phyloP scores from a whole-genome alignment of 495 filamentous ascomycete species.

The Penicillium macrosclerotiorum region DNA sequence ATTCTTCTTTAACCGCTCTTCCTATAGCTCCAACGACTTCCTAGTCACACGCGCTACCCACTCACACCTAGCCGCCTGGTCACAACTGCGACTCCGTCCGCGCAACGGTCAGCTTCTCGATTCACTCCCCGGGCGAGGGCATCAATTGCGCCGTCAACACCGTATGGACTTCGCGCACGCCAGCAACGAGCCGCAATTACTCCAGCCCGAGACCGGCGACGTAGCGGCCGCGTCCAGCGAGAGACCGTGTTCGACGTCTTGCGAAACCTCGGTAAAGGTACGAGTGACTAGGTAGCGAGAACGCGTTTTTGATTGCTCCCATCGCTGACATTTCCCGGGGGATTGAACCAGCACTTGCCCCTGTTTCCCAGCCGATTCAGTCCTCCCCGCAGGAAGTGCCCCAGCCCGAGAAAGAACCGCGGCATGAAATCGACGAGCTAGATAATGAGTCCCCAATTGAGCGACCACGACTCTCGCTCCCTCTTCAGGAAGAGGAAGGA shows the following conservation, averaged over 20 bases:
- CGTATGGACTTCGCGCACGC: conserved; percentile 69
- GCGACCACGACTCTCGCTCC: conserved; percentile 66
- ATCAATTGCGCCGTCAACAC: conserved; percentile 56
- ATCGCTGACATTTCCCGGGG: not conserved
- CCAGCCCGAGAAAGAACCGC: conserved; percentile 23
- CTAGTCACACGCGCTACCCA: conserved; percentile 33
- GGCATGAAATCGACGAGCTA: conserved; percentile 51
- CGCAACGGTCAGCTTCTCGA: conserved; percentile 36
- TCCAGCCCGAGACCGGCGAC: conserved; percentile 63
- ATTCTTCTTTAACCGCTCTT: not conserved
- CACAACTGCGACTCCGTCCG: conserved; percentile 32
- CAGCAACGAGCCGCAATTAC: conserved; percentile 76
- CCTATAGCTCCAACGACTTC: conserved; percentile 38
- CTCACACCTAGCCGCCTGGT: conserved; percentile 40
- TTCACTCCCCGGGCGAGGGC: conserved; percentile 36
- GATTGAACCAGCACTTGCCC: conserved; percentile 51
- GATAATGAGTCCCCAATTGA: conserved; percentile 65
- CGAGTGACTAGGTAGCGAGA: not conserved
- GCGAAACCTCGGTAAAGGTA: conserved; percentile 61
- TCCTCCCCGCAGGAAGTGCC: conserved; percentile 53
- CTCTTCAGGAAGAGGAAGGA: conserved; percentile 57
- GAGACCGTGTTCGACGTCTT: conserved; percentile 75
- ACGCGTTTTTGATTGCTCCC: not conserved
- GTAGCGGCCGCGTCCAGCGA: conserved; percentile 64
- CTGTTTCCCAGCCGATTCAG: conserved; percentile 52